phyloP scores from a whole-genome alignment of 495 filamentous ascomycete species.

The Lasiosphaeria hispida region DNA sequence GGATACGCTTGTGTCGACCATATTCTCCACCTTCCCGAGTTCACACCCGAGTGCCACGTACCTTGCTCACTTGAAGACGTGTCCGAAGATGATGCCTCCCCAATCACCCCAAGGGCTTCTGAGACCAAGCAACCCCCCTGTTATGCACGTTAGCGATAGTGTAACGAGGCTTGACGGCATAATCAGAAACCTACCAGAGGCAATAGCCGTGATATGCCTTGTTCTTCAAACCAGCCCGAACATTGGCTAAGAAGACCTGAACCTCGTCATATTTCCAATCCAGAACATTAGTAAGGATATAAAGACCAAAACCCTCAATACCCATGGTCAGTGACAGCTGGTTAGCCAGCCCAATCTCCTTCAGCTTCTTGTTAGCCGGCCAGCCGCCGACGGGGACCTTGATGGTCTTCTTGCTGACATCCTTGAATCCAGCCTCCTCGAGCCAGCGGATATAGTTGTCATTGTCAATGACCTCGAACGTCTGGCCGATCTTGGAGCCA shows the following conservation, averaged over 20 bases:
- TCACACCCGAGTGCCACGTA: too few relatives aligned
- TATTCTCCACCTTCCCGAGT: too few relatives aligned
- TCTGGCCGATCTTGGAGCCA: not conserved
- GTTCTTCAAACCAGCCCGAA: constrained; percentile 5
- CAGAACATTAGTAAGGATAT: not conserved
- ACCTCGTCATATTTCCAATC: not conserved
- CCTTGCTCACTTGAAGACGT: too few relatives aligned
- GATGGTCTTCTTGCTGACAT: not conserved
- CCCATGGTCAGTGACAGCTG: not conserved
- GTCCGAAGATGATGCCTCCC: too few relatives aligned
- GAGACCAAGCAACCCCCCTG: constrained; percentile 1
- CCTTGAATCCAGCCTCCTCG: not conserved
- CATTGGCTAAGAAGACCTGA: not conserved
- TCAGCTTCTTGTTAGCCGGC: not conserved
- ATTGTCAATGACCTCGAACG: not conserved
- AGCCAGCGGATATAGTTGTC: not conserved
- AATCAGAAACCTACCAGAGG: not conserved
- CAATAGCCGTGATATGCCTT: constrained; percentile 1
- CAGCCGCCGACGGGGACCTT: not conserved
- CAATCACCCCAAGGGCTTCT: not conserved
- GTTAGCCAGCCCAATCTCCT: not conserved
- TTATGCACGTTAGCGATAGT: not conserved
- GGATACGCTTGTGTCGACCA: too few relatives aligned
- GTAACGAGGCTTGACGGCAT: not conserved
- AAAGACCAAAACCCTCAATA: not conserved